These are phyloP conservation scores for Penicillium odoratum DNA, from an alignment of 495 filamentous ascomycete genomes.

Conservation along the genomic window DNA sequence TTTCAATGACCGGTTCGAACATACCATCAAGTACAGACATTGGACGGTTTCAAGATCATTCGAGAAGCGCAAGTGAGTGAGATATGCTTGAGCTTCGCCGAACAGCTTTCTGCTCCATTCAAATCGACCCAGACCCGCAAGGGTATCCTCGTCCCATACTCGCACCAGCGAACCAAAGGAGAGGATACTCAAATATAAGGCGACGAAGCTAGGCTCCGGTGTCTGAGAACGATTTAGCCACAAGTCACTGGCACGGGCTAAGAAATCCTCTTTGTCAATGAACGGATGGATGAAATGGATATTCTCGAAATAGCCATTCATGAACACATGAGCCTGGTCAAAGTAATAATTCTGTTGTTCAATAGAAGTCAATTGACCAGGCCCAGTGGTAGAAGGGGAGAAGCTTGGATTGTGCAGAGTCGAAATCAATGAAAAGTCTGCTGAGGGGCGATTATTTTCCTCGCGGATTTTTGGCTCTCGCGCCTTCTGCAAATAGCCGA, in stretches of 20 bases:
- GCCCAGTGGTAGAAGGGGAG: conserved; percentile 30
- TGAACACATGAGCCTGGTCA: conserved; percentile 42
- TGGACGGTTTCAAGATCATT: conserved; percentile 45
- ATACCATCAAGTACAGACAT: conserved; percentile 43
- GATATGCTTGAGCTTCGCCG: conserved; percentile 38
- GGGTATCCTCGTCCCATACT: conserved; percentile 39
- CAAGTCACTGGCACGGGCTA: conserved; percentile 36
- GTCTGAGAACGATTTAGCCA: conserved; percentile 36
- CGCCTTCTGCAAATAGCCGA: conserved; percentile 36
- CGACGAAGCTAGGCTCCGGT: conserved; percentile 40
- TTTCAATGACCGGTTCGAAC: neutral
- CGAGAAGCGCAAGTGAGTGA: conserved; percentile 38
- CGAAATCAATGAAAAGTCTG: conserved; percentile 37
- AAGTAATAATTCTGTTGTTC: conserved; percentile 42
- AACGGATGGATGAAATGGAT: conserved; percentile 45
- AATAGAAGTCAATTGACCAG: conserved; percentile 22
- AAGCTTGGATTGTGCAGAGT: conserved; percentile 43
- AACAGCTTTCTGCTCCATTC: conserved; percentile 48
- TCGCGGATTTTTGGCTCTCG: conserved; percentile 26
- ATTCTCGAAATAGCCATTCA: conserved; percentile 46
- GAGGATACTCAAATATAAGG: conserved; percentile 41
- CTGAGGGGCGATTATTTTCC: conserved; percentile 9
- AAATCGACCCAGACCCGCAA: conserved; percentile 40
- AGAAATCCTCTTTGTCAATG: conserved; percentile 43
- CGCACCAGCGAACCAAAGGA: conserved; percentile 41